phyloP scores from a whole-genome alignment of 352 stramenopile species.

The Globisporangium barbulae region DNA sequence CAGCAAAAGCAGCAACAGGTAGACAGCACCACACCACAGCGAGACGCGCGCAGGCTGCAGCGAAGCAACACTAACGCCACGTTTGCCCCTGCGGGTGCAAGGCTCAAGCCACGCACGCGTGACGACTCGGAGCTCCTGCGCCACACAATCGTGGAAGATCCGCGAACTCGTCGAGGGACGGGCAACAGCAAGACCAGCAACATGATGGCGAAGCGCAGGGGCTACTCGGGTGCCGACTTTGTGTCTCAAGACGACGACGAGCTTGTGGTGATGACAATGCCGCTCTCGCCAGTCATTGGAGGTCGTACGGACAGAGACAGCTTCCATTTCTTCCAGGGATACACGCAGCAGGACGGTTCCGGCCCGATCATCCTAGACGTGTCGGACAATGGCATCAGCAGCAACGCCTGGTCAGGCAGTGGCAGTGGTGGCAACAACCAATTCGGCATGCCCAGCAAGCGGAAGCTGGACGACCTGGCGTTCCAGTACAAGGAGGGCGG shows the following conservation, averaged over 20 bases:
- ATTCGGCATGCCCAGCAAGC: slow-evolving; percentile 22
- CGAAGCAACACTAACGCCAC: slow-evolving; percentile 17
- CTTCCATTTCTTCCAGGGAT: not conserved
- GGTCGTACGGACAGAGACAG: not conserved
- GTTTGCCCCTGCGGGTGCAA: slow-evolving; percentile 14
- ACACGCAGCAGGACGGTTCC: not conserved
- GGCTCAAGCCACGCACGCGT: slow-evolving; percentile 23
- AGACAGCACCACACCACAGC: not conserved
- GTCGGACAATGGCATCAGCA: not conserved
- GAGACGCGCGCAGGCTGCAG: slow-evolving; percentile 7
- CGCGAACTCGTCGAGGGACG: not conserved
- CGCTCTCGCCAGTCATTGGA: slow-evolving; percentile 1
- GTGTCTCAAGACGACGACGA: not conserved
- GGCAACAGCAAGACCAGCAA: not conserved
- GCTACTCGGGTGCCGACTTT: slow-evolving; percentile 12
- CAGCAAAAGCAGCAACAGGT: slow-evolving; percentile 1
- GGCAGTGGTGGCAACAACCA: not conserved
- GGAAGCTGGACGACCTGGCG: slow-evolving; percentile 31
- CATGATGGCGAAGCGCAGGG: slow-evolving; percentile 2
- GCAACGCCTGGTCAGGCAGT: not conserved
- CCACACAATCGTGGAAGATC: slow-evolving; percentile 16
- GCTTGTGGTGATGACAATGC: not conserved
- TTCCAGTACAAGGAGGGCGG: slow-evolving; percentile 40
- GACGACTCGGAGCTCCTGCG: slow-evolving; percentile 41
- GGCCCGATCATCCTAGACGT: not conserved